These are phyloP conservation scores for Myxozyma sirexii DNA, from an alignment of 805 yeast genomes.

Conservation along the genomic window DNA sequence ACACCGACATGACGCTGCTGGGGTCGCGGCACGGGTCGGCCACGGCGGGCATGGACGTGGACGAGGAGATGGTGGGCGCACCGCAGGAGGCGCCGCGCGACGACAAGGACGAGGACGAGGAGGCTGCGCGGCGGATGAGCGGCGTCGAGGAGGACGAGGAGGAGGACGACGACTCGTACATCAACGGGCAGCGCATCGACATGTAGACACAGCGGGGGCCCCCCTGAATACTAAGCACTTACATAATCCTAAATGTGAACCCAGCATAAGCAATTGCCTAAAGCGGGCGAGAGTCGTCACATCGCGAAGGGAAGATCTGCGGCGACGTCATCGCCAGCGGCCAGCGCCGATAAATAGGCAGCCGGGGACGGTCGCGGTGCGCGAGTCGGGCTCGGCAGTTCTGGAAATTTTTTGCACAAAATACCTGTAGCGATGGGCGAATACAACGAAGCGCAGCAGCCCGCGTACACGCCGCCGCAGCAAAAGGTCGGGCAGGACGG, in stretches of 20 bases:
- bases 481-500: constrained; percentile 1
- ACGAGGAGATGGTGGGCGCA: not conserved
- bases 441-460: constrained; percentile 9
- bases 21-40: constrained; percentile 1
- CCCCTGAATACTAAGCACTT: too few species aligned
- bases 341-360: not conserved
- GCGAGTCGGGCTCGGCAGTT: too few species aligned
- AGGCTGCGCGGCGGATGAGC: constrained; percentile 37
- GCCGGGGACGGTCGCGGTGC: too few species aligned
- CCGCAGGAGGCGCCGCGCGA: too few species aligned
- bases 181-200: constrained; percentile 82
- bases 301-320: not conserved
- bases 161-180: constrained; percentile 78
- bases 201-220: constrained; percentile 46
- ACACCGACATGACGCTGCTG: constrained; percentile 7
- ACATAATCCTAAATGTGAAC: too few species aligned
- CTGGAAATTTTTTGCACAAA: too few species aligned
- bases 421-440: not conserved
- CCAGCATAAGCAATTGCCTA: too few species aligned
- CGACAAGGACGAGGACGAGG: constrained; percentile 48
- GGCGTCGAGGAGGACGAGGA: constrained; percentile 47
- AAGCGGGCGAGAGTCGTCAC: too few species aligned
- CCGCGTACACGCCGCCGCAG: constrained; percentile 19
- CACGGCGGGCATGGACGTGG: constrained; percentile 4
- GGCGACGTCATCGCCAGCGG: constrained; percentile 2